Percentiles rank a stretch among this genome's conserved stretches.
Evolutionary conservation across 1,284 basidiomycete genomes (phyloP).

Genomic region (Tilletia caries): DNA sequence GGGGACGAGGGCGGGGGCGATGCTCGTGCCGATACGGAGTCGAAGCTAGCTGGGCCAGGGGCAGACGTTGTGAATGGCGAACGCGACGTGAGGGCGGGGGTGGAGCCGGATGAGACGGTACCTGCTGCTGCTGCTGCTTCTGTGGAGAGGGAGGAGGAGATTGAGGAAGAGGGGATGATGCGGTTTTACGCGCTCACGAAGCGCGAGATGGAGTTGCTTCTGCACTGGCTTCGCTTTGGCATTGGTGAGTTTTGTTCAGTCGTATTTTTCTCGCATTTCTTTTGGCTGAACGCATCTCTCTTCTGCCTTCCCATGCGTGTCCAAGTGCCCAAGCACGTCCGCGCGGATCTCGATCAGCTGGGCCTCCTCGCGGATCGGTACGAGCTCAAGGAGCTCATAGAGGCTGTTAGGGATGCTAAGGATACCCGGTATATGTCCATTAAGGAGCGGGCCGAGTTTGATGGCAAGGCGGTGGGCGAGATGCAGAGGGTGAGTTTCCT

Average conservation of each 20-base stretch:
- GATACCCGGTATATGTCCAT: conserved; percentile 3
- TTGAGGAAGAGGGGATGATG: background rate
- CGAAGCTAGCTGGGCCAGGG: no score
- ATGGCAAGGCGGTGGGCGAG: conserved; percentile 4
- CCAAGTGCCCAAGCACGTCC: conserved; percentile 1
- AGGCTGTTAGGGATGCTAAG: conserved; percentile 3
- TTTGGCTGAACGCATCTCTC: background rate
- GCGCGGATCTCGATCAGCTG: conserved; percentile 4
- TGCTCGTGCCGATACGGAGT: no score
- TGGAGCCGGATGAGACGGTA: no score
- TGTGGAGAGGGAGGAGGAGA: background rate
- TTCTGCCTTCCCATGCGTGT: no score
- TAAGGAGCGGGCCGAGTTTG: conserved; percentile 7
- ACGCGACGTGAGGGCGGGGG: background rate
- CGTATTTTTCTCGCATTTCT: background rate
- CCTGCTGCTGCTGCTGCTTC: background rate
- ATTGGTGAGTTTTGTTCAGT: background rate
- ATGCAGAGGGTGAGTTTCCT: conserved; percentile 8
- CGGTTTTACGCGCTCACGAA: conserved; percentile 7
- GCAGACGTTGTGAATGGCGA: background rate
- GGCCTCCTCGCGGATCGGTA: background rate
- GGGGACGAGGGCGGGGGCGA: no score
- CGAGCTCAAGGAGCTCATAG: background rate
- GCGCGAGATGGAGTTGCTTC: background rate
- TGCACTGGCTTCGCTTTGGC: background rate